A percentile compares a stretch with the other conserved stretches of the same genome.
phyloP scores from a whole-genome alignment of 805 yeast genomes.

The Maudiozyma saulgeensis region DNA sequence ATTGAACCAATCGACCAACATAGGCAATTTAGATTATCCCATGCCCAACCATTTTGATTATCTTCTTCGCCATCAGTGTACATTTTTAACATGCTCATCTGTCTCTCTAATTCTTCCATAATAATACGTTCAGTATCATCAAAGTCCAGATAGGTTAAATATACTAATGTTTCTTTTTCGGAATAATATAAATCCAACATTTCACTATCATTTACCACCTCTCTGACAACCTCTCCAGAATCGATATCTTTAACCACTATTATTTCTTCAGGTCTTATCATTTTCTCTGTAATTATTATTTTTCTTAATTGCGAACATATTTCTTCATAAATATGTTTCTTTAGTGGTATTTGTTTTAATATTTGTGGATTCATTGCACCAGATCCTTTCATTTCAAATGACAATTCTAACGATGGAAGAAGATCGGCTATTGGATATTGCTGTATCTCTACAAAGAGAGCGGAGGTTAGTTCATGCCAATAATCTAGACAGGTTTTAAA shows the following conservation, averaged over 20 bases:
- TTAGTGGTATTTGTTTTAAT: constrained; percentile 63
- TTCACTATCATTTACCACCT: constrained; percentile 88
- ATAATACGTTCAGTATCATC: constrained; percentile 84
- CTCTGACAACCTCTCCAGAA: constrained; percentile 87
- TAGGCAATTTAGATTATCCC: constrained; percentile 89
- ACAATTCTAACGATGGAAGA: constrained; percentile 36
- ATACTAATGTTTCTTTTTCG: constrained; percentile 88
- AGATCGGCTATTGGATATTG: constrained; percentile 43
- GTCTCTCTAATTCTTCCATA: constrained; percentile 79
- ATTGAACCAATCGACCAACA: constrained; percentile 99
- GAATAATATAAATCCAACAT: constrained; percentile 88
- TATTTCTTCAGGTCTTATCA: constrained; percentile 98
- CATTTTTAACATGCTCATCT: constrained; percentile 33
- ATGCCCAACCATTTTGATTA: constrained; percentile 66
- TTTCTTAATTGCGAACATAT: constrained; percentile 70
- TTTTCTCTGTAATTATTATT: constrained; percentile 75
- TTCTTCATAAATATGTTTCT: constrained; percentile 72
- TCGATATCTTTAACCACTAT: constrained; percentile 92
- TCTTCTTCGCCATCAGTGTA: not conserved
- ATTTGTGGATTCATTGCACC: constrained; percentile 82
- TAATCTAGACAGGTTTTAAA: constrained; percentile 92
- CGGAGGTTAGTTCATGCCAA: constrained; percentile 76
- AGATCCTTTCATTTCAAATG: constrained; percentile 35
- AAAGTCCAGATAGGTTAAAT: constrained; percentile 88
- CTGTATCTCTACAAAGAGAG: constrained; percentile 77